Conservation (phyloP, 2,329 filamentous ascomycete species). For the Gaeumannomyces sp. region DNA sequence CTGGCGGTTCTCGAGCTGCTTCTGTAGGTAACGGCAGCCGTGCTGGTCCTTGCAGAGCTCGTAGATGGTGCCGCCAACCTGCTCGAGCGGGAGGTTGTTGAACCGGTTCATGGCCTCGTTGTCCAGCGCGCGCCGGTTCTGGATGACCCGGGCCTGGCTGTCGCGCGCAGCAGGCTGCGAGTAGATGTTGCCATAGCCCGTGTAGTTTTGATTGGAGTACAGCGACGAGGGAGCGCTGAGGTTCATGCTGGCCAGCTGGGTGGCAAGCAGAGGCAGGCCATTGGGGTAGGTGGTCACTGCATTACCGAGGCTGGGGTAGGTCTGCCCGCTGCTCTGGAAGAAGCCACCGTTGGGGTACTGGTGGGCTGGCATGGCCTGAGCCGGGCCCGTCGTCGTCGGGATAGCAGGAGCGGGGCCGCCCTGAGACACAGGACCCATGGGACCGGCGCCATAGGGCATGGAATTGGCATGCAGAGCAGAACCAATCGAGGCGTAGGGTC, state of each 20-base stretch:
- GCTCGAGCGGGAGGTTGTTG: slow-evolving; percentile 74
- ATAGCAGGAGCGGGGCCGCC: neutral
- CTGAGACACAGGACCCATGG: slow-evolving; percentile 16
- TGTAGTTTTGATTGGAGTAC: slow-evolving; percentile 54
- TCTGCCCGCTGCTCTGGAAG: slow-evolving; percentile 28
- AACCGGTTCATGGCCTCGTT: slow-evolving; percentile 75
- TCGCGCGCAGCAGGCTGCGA: slow-evolving; percentile 57
- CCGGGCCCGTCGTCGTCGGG: neutral
- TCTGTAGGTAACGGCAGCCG: slow-evolving; percentile 92
- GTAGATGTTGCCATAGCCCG: slow-evolving; percentile 48
- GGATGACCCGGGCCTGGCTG: slow-evolving; percentile 68
- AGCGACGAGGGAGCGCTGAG: slow-evolving; percentile 39
- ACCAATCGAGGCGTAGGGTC: slow-evolving; percentile 51
- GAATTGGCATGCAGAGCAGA: slow-evolving; percentile 76
- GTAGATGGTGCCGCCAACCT: slow-evolving; percentile 78
- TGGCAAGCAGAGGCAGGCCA: slow-evolving; percentile 55
- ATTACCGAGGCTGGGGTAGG: slow-evolving; percentile 24
- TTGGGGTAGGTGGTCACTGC: slow-evolving; percentile 31
- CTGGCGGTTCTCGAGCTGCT: slow-evolving; percentile 88
- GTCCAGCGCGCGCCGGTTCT: slow-evolving; percentile 68
- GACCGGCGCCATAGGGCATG: slow-evolving; percentile 59
- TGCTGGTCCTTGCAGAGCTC: slow-evolving; percentile 95
- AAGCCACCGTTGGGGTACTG: slow-evolving; percentile 20
- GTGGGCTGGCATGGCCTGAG: slow-evolving; percentile 17
- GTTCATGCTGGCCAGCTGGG: slow-evolving; percentile 62